Evolutionary conservation across 352 stramenopile genomes (phyloP), one percentile per base, ranked within the genome.

Genomic region (Poterioochromonas sp.): DNA sequence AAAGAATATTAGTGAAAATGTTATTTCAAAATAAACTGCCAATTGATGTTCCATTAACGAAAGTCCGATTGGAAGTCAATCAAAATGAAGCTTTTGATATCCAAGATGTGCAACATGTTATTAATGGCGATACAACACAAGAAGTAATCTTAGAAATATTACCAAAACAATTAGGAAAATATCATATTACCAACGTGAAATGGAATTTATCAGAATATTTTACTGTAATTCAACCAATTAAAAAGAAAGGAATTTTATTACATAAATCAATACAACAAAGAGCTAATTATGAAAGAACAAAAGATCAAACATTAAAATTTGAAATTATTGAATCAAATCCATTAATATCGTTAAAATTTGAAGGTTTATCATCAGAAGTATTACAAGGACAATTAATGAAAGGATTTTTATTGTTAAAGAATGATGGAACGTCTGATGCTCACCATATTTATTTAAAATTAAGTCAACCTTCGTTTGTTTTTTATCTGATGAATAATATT

Each of bases 291-390:
- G 43, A 53, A 26, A 34, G 65, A 40, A 37, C 2, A 2, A 12
- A 58, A 34, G 40, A 74, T 74, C 37, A 54, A 29, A 74, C 34
- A 34, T 54, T 74, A 8, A 12, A 40, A 12, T 74, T 74, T 54
- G 41, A 74, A 58, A n/a, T 74, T 5, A n/a, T 74, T 39, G 3
- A 3, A 12, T 37, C 65, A n/a, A 0, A 54, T 35, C 65, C 65
- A 35, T 74, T 54, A n/a, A 26, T 74, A 37, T 22, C 3, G 1
- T 22, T 74, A 1, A n/a, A 5, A 35, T 58, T 74, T 54, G 65
- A 74, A 53, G 65, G 39, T 58, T 51, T 74, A 53, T 58, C 65
- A 35, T 0, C 65, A 54, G 65, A 74, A 54, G 20, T 74, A 35
- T n/a, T 74, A 54, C 37, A 54, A 40, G 65, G 65, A 39, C 39